These are phyloP conservation scores for Prasinococcaceae sp. DNA, from an alignment of 139 green algal species.

Conservation along the genomic window DNA sequence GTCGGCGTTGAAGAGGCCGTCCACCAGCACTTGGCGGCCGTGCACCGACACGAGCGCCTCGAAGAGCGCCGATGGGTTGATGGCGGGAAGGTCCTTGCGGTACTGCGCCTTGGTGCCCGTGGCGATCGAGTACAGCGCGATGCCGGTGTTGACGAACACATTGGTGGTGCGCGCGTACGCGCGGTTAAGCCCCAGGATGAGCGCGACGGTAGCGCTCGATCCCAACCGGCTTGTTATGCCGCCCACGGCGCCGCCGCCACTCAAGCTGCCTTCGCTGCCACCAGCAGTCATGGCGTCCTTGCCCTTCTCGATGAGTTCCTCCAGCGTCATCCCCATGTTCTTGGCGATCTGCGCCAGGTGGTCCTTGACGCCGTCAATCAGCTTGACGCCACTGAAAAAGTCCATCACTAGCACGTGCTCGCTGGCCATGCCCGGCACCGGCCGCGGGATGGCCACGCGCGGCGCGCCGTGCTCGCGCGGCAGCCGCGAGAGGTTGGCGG, in stretches of 20 bases:
- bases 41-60: constrained; percentile 66
- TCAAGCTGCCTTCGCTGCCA: too few species aligned
- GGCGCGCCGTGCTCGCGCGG: not conserved
- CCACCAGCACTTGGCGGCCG: constrained; percentile 80
- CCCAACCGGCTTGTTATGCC: too few species aligned
- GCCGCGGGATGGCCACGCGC: constrained; percentile 15
- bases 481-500: not conserved
- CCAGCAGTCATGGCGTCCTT: too few species aligned
- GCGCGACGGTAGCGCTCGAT: too few species aligned
- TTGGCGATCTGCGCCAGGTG: not conserved
- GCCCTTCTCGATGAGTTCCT: too few species aligned
- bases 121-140: not conserved
- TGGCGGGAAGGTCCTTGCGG: not conserved
- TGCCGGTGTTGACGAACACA: too few species aligned
- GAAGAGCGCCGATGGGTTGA: constrained; percentile 33
- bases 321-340: not conserved
- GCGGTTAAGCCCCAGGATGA: too few species aligned
- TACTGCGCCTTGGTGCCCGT: not conserved
- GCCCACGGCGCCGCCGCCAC: too few species aligned
- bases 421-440: constrained; percentile 8
- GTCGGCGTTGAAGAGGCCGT: constrained; percentile 88
- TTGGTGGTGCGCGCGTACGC: not conserved
- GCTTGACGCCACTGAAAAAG: constrained; percentile 8
- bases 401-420: constrained; percentile 23
- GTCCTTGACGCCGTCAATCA: constrained; percentile 15